phyloP scores from a whole-genome alignment of 257 asterid genomes.

The Schizonepeta tenuifolia region DNA sequence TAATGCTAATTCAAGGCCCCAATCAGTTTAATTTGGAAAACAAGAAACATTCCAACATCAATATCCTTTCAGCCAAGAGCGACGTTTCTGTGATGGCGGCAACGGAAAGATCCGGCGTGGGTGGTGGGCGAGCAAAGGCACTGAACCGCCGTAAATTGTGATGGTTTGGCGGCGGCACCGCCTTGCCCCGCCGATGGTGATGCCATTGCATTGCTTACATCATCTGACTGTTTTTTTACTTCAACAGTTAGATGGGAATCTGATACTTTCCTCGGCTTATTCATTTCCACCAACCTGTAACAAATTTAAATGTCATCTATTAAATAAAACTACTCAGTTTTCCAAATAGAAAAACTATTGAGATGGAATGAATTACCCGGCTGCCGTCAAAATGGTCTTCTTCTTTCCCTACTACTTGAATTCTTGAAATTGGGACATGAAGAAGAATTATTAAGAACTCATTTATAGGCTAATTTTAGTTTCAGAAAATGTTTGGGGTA shows the following conservation, averaged over 20 bases:
- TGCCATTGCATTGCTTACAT: conserved; percentile 7
- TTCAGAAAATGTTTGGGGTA: conserved; percentile 3
- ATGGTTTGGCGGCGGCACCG: conserved; percentile 21
- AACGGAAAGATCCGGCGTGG: conserved; percentile 39
- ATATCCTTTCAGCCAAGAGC: background rate
- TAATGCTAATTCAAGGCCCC: no score
- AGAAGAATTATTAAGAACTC: background rate
- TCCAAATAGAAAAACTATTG: background rate
- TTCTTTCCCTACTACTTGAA: background rate
- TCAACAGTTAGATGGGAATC: conserved; percentile 5
- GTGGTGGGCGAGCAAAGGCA: conserved; percentile 46
- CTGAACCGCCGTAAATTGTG: conserved; percentile 3
- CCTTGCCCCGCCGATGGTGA: conserved; percentile 8
- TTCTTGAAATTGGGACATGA: conserved; percentile 2
- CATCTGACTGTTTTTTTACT: conserved; percentile 21
- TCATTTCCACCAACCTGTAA: conserved; percentile 25
- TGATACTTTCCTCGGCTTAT: conserved; percentile 16
- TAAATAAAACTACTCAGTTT: background rate
- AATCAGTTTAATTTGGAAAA: no score
- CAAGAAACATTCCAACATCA: no score
- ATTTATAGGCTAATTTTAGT: conserved; percentile 21
- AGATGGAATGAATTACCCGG: background rate
- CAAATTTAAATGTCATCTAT: background rate
- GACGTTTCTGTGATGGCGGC: conserved; percentile 40
- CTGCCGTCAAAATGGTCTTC: background rate